Conservation (phyloP, 768 basidiomycete species). For the Termitomyces bulborhizus region DNA sequence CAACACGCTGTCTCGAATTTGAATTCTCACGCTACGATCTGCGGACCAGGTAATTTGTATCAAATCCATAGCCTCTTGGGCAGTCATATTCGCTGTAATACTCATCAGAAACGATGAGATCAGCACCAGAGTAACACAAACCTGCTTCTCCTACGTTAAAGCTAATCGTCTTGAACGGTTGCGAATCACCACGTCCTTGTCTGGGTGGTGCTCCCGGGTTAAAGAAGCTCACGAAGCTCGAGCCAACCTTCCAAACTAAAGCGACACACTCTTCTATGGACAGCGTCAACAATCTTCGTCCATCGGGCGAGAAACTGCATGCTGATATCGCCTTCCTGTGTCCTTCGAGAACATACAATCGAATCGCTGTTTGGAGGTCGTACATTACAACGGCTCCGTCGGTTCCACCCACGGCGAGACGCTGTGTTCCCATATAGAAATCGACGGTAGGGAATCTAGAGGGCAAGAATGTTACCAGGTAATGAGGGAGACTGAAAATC, state of each 20-base stretch:
- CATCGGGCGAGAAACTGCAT: constrained; percentile 91
- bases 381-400: constrained; percentile 97
- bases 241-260: constrained; percentile 94
- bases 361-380: constrained; percentile 92
- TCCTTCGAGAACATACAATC: constrained; percentile 91
- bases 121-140: constrained; percentile 26
- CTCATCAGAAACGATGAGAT: neutral
- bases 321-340: constrained; percentile 79
- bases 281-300: constrained; percentile 79
- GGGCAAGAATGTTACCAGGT: neutral
- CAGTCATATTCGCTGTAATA: constrained; percentile 30
- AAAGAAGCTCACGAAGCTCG: constrained; percentile 85
- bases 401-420: constrained; percentile 86
- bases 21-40: constrained; percentile 77
- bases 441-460: constrained; percentile 87
- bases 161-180: constrained; percentile 82
- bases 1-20: constrained; percentile 74
- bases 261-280: constrained; percentile 82
- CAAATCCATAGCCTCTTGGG: constrained; percentile 60
- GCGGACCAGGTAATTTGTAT: constrained; percentile 82
- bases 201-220: constrained; percentile 87
- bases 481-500: constrained; percentile 14
- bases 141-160: constrained; percentile 86
- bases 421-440: constrained; percentile 83
- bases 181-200: constrained; percentile 76